A percentile compares a stretch with the other conserved stretches of the same genome.
These are phyloP conservation scores for Tylopilus balloui DNA, from an alignment of 768 basidiomycete genomes.

Conservation along the genomic window DNA sequence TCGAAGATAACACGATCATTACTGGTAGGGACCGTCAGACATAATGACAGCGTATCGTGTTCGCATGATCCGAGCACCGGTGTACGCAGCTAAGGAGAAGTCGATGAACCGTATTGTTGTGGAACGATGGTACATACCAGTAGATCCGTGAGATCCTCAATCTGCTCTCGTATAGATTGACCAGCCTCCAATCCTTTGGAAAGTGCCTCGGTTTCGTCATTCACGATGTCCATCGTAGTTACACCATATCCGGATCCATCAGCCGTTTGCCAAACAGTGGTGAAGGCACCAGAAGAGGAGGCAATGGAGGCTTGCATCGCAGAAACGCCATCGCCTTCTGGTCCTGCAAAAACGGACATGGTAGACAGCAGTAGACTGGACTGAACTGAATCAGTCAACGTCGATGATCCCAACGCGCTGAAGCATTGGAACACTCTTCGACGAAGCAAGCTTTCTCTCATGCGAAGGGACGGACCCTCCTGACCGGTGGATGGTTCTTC, in stretches of 20 bases:
- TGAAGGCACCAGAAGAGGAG: slow-evolving; percentile 77
- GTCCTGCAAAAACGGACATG: slow-evolving; percentile 78
- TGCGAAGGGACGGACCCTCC: slow-evolving; percentile 57
- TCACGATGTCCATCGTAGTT: slow-evolving; percentile 56
- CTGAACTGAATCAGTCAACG: slow-evolving; percentile 82
- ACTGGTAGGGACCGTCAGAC: slow-evolving; percentile 43
- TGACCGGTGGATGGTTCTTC: slow-evolving; percentile 51
- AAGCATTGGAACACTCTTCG: slow-evolving; percentile 90
- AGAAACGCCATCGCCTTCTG: slow-evolving; percentile 78
- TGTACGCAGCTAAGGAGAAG: slow-evolving; percentile 38
- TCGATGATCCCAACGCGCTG: slow-evolving; percentile 69
- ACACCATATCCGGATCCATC: slow-evolving; percentile 95
- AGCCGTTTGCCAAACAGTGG: slow-evolving; percentile 76
- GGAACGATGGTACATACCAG: slow-evolving; percentile 47
- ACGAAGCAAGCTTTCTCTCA: slow-evolving; percentile 79
- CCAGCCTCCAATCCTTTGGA: slow-evolving; percentile 25
- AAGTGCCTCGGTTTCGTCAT: slow-evolving; percentile 36
- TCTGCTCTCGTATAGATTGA: slow-evolving; percentile 66
- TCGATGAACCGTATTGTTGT: neutral
- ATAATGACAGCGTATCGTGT: slow-evolving; percentile 76
- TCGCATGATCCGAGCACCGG: slow-evolving; percentile 83
- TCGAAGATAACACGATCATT: slow-evolving; percentile 48
- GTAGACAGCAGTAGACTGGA: slow-evolving; percentile 74
- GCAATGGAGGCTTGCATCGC: slow-evolving; percentile 90
- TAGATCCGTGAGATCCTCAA: slow-evolving; percentile 75